Conservation (phyloP, 169 alveolate genomes). For the Plasmodium inui region DNA sequence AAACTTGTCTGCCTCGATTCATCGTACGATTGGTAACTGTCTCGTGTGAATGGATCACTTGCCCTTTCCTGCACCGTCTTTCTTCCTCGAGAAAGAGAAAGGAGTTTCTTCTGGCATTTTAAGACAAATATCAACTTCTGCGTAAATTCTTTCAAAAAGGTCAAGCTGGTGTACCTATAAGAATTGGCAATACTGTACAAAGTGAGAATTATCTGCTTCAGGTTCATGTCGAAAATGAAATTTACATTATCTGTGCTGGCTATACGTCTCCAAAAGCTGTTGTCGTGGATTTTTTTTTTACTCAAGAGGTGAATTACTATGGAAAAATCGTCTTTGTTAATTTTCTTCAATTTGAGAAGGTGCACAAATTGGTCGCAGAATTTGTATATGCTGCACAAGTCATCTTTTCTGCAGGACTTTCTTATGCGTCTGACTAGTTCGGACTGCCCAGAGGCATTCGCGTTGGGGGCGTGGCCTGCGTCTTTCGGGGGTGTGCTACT, state of each 20-base stretch:
- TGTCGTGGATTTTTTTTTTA: constrained; percentile 28
- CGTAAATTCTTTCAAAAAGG: constrained; percentile 39
- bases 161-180: not conserved
- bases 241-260: constrained; percentile 26
- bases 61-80: not conserved
- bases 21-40: not conserved
- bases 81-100: not conserved
- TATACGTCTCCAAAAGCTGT: constrained; percentile 61
- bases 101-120: constrained; percentile 16
- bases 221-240: constrained; percentile 49
- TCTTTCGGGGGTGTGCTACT: not conserved
- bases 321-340: constrained; percentile 35
- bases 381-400: constrained; percentile 58
- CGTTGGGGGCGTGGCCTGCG: not conserved
- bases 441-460: constrained; percentile 14
- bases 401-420: constrained; percentile 68
- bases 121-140: constrained; percentile 23
- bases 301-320: constrained; percentile 58
- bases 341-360: constrained; percentile 30
- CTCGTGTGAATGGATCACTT: not conserved
- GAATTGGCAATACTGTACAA: constrained; percentile 51
- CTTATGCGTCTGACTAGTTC: constrained; percentile 46
- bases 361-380: constrained; percentile 42
- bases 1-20: not conserved
- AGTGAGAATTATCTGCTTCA: constrained; percentile 55